Conservation (phyloP, 129 eudicot species). For the Ambrosia artemisiifolia region DNA sequence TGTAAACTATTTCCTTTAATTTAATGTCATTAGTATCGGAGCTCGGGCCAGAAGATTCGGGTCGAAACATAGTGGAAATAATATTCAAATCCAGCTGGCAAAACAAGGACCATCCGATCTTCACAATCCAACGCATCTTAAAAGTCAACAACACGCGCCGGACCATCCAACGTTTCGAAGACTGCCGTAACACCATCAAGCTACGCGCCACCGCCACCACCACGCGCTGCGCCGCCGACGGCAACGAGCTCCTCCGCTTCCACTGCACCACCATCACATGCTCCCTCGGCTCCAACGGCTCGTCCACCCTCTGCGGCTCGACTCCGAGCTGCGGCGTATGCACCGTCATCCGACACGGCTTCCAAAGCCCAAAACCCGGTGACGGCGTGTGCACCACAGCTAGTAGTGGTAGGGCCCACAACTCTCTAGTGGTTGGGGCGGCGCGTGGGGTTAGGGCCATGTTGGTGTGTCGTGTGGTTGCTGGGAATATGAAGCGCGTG, state of each 20-base stretch:
- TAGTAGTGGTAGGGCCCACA: conserved; percentile 87
- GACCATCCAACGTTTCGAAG: conserved; percentile 95
- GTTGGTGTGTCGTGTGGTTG: conserved; percentile 88
- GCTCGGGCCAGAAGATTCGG: conserved; percentile 88
- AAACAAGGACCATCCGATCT: conserved; percentile 71
- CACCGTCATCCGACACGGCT: conserved; percentile 79
- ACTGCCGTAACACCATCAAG: conserved; percentile 75
- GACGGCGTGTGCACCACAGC: conserved; percentile 68
- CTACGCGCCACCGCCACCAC: conserved; percentile 57
- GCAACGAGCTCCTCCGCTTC: conserved; percentile 89
- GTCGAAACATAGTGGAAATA: conserved; percentile 91
- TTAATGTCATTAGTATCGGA: conserved; percentile 58
- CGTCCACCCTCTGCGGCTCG: conserved; percentile 65
- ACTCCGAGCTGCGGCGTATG: conserved; percentile 83
- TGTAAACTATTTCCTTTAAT: neutral
- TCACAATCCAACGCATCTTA: conserved; percentile 81
- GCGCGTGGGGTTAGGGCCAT: conserved; percentile 65
- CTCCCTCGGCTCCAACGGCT: conserved; percentile 72
- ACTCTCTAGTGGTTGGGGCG: conserved; percentile 37
- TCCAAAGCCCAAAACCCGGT: conserved; percentile 38
- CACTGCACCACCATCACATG: conserved; percentile 76
- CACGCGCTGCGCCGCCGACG: conserved; percentile 97
- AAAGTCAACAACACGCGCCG: conserved; percentile 91
- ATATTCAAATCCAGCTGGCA: conserved; percentile 96
- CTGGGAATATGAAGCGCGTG: conserved; percentile 71